phyloP scores from a whole-genome alignment of 371 early-diverging fungal species.

The Nosema muscidifuracis region DNA sequence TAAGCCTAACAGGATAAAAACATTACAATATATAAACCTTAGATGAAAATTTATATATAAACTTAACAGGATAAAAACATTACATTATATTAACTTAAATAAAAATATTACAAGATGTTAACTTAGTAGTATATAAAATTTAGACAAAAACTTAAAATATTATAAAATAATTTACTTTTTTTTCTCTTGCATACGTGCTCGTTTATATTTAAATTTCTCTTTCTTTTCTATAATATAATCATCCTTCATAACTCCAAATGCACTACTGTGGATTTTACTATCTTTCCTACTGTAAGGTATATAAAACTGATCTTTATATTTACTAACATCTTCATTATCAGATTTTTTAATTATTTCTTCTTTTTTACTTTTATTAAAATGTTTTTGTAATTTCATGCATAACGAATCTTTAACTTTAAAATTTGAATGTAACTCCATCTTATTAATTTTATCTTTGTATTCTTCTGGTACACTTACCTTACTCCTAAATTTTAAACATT shows the following conservation, averaged over 20 bases:
- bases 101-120: no score
- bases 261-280: conserved; percentile 31
- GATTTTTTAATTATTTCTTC: neutral
- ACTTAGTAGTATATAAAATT: no score
- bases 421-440: conserved; percentile 20
- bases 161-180: neutral
- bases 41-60: no score
- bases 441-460: conserved; percentile 33
- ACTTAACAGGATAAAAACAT: no score
- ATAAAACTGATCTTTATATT: conserved; percentile 45
- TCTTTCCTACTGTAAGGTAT: conserved; percentile 43
- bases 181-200: neutral
- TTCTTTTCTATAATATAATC: conserved; percentile 48
- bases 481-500: conserved; percentile 47
- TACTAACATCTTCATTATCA: conserved; percentile 2
- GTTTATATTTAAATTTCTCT: conserved; percentile 20
- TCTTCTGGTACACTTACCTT: conserved; percentile 49
- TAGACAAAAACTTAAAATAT: no score
- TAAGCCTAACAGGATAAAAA: no score
- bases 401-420: conserved; percentile 38
- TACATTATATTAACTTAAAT: no score
- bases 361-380: conserved; percentile 27
- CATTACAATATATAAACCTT: no score
- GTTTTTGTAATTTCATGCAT: conserved; percentile 39
- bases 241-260: conserved; percentile 48